phyloP scores from a whole-genome alignment of 768 basidiomycete genomes.

The Russula ochroleuca region DNA sequence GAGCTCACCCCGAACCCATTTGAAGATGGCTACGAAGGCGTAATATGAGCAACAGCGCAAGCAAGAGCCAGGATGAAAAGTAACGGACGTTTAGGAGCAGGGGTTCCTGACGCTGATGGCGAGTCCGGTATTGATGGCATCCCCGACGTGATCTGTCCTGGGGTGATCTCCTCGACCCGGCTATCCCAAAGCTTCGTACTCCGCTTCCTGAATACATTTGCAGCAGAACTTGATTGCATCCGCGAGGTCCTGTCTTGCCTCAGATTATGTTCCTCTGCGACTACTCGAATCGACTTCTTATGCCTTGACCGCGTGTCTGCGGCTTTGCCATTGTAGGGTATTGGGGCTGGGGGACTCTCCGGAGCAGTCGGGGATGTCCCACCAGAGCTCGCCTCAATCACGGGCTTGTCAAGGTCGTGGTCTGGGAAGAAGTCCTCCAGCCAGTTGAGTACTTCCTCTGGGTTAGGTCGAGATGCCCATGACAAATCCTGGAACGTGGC shows the following conservation, averaged over 20 bases:
- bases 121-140: conserved; percentile 51
- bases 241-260: conserved; percentile 66
- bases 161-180: conserved; percentile 87
- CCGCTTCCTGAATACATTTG: conserved; percentile 63
- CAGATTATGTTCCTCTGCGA: conserved; percentile 84
- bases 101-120: conserved; percentile 43
- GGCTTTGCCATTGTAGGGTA: conserved; percentile 24
- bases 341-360: conserved; percentile 44
- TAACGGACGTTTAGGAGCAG: conserved; percentile 58
- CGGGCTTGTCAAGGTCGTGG: conserved; percentile 92
- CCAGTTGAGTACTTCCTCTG: conserved; percentile 90
- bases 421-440: conserved; percentile 94
- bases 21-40: conserved; percentile 68
- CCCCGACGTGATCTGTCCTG: conserved; percentile 54
- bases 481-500: conserved; percentile 69
- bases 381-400: conserved; percentile 81
- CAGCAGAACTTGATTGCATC: conserved; percentile 46
- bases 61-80: conserved; percentile 13
- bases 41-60: conserved; percentile 12
- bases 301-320: conserved; percentile 47
- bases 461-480: conserved; percentile 87
- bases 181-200: conserved; percentile 97
- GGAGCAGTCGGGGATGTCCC: conserved; percentile 70
- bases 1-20: conserved; percentile 97
- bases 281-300: conserved; percentile 89